These are phyloP conservation scores for Earliella scabrosa DNA, from an alignment of 1,284 basidiomycete genomes.

Conservation along the genomic window DNA sequence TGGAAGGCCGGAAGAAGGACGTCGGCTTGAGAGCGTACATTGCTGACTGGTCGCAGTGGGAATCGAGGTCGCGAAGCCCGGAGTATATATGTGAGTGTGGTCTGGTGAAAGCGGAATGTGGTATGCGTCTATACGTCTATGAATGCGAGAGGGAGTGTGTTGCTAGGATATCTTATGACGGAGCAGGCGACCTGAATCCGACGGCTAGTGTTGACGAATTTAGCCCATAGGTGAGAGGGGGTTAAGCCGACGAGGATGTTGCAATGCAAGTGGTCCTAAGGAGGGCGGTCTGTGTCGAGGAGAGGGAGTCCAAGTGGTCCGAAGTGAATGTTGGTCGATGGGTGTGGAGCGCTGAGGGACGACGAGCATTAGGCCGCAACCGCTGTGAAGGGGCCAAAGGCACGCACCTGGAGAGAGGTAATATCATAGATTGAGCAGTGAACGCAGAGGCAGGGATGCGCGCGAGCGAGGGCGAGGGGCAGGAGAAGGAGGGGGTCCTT, in stretches of 20 bases:
- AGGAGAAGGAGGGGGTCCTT: conserved; percentile 29
- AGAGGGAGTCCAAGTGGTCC: conserved; percentile 62
- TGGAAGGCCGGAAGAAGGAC: conserved; percentile 65
- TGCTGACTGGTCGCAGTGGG: conserved; percentile 36
- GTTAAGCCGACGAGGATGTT: conserved; percentile 15
- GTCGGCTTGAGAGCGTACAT: conserved; percentile 71
- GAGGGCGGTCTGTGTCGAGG: conserved; percentile 75
- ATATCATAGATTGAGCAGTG: conserved; percentile 29
- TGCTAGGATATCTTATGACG: conserved; percentile 25
- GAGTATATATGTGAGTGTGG: not conserved
- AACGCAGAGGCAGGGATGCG: conserved; percentile 13
- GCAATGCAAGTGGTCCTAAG: conserved; percentile 51
- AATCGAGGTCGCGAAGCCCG: conserved; percentile 21
- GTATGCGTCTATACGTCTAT: conserved; percentile 29
- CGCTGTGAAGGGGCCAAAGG: not conserved
- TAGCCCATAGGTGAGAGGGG: conserved; percentile 63
- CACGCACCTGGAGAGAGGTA: conserved; percentile 32
- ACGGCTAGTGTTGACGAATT: conserved; percentile 39
- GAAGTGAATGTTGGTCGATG: conserved; percentile 62
- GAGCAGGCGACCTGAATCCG: conserved; percentile 44
- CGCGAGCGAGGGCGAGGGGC: conserved; percentile 7
- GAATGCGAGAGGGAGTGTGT: conserved; percentile 10
- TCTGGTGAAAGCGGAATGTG: conserved; percentile 1
- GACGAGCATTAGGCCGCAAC: not conserved
- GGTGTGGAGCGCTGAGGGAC: conserved; percentile 36